Evolutionary conservation across 345 rosid genomes (phyloP), one percentile per base, ranked within the genome.

Genomic region (Cardamine resedifolia): DNA sequence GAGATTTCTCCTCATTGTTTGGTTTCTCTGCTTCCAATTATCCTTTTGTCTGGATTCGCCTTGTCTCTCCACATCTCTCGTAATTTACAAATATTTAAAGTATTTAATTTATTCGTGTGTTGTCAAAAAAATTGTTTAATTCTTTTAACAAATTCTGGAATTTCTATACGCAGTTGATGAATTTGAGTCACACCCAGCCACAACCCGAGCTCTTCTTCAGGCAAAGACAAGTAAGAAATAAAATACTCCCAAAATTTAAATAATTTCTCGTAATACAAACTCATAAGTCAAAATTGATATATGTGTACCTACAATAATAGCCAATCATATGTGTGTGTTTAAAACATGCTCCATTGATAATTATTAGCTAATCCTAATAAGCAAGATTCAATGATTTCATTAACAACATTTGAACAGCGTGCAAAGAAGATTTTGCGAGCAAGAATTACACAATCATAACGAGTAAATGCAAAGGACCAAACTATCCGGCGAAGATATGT

Each of bases 191-290:
- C 79, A 76, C 51, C 80, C 69, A 76, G 33, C 66, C 27, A 47
- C 79, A 19, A 81, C 85, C 70, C 90, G 95, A 68, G 57, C 73
- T 79, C 97, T 91, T 64, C 95, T 91, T 58, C 97, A 91, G 78
- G 80, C 85, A 62, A 82, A 75, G 74, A 71, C 62, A 66, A 5
- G 92, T 88, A 76, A 55, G 67, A 64, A 33, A 21, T 41, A 15
- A 9, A n/a, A 20, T 23, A 28, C n/a, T 24, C 49, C 39, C 48
- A 24, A 68, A 68, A 3, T 45, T 45, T 18, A 3, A 15, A 24
- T 10, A 24, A 28, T 52, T 63, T 49, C 36, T 70, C 21, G 36
- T 33, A 58, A 21, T 14, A 20, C 43, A 43, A 58, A 15, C 21
- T 41, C 49, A 51, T 53, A 7, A 16, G 21, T 47, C 51, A 47